phyloP scores from a whole-genome alignment of 768 basidiomycete species.

The Pleurotus giganteus region DNA sequence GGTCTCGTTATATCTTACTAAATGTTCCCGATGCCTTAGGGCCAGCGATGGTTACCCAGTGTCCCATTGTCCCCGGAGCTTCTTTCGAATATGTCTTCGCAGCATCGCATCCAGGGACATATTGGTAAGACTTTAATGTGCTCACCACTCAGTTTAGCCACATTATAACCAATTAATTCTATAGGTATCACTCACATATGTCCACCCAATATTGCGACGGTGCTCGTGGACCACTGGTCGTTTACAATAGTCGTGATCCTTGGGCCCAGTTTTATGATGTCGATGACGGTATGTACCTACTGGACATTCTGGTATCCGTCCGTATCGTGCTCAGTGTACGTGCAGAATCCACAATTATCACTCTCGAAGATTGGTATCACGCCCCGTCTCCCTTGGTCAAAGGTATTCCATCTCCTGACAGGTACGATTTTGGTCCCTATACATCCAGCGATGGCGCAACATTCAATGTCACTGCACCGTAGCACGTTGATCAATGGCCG shows the following conservation, averaged over 20 bases:
- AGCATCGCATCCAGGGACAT: background rate
- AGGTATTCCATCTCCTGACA: conserved; percentile 13
- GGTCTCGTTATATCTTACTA: background rate
- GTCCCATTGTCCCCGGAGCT: conserved; percentile 15
- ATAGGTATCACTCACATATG: conserved; percentile 35
- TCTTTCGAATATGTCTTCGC: conserved; percentile 13
- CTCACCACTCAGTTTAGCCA: conserved; percentile 21
- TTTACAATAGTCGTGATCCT: conserved; percentile 23
- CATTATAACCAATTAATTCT: conserved; percentile 21
- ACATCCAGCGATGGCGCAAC: conserved; percentile 12
- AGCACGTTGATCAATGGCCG: conserved; percentile 45
- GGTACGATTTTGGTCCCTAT: conserved; percentile 24
- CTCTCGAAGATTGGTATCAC: conserved; percentile 37
- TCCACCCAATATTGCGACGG: conserved; percentile 38
- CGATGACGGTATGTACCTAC: conserved; percentile 9
- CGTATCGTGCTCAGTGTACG: background rate
- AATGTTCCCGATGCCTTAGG: background rate
- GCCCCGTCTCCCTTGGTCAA: conserved; percentile 16
- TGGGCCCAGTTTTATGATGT: conserved; percentile 17
- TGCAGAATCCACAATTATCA: conserved; percentile 42
- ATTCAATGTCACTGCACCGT: conserved; percentile 16
- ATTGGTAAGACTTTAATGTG: conserved; percentile 16
- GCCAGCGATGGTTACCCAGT: conserved; percentile 27
- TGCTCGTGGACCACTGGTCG: conserved; percentile 32
- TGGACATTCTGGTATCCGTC: background rate